phyloP scores from a whole-genome alignment of 768 basidiomycete genomes.

The Stropharia rugosoannulata region DNA sequence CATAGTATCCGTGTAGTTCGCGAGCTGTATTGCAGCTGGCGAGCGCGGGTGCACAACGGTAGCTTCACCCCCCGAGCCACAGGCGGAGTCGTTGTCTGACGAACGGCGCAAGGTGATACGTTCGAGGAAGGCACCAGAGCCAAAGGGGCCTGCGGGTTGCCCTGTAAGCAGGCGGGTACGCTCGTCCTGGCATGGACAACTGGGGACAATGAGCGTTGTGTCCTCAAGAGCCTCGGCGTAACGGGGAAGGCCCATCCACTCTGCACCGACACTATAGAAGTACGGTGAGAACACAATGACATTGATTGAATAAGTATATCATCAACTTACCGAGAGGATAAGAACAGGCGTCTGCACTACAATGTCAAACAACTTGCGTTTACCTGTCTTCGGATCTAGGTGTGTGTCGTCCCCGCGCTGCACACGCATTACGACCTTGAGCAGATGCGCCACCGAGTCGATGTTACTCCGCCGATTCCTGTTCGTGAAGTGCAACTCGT shows the following conservation, averaged over 20 bases:
- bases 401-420: constrained; percentile 74
- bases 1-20: constrained; percentile 30
- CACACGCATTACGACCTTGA: constrained; percentile 83
- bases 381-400: constrained; percentile 64
- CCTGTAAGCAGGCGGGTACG: constrained; percentile 4
- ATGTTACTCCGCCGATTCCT: constrained; percentile 78
- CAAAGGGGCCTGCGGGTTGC: constrained; percentile 7
- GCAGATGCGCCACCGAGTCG: constrained; percentile 64
- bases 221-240: constrained; percentile 57
- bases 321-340: constrained; percentile 72
- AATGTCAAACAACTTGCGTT: constrained; percentile 83
- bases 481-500: constrained; percentile 71
- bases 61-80: constrained; percentile 35
- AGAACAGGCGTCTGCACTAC: constrained; percentile 83
- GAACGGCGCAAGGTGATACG: constrained; percentile 32
- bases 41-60: constrained; percentile 29
- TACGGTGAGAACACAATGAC: background rate
- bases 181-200: constrained; percentile 46
- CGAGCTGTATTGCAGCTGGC: constrained; percentile 27
- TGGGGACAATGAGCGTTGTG: constrained; percentile 28
- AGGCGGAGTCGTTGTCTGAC: constrained; percentile 26
- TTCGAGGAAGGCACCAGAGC: constrained; percentile 22
- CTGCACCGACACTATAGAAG: constrained; percentile 66
- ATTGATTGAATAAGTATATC: background rate
- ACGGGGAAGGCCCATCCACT: constrained; percentile 76